Evolutionary conservation across 2,329 filamentous ascomycete genomes (phyloP).

Genomic region (Pochonia chlamydosporia): DNA sequence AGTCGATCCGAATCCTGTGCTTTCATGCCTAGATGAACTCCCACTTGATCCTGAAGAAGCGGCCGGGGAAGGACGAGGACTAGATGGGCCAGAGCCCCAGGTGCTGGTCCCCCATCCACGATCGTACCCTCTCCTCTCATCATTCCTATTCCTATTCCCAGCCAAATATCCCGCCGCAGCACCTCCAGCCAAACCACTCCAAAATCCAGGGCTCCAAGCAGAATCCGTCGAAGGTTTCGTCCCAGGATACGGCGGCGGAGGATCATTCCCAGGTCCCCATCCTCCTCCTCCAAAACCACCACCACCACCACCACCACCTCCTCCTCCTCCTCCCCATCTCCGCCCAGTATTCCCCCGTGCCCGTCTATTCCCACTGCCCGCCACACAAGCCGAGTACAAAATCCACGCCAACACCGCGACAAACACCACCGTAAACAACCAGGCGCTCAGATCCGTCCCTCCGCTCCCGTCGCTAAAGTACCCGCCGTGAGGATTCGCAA

Average conservation of each 20-base stretch:
- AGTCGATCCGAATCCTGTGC: conserved; percentile 69
- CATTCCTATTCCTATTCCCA: conserved; percentile 39
- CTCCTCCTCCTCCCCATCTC: conserved; percentile 23
- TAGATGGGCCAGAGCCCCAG: conserved; percentile 14
- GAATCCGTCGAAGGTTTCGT: conserved; percentile 27
- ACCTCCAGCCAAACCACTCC: conserved; percentile 62
- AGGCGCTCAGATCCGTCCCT: conserved; percentile 27
- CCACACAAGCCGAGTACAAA: conserved; percentile 46
- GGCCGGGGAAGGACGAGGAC: conserved; percentile 18
- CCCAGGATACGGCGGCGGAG: conserved; percentile 42
- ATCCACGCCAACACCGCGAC: conserved; percentile 56
- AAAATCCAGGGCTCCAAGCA: conserved; percentile 68
- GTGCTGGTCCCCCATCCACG: conserved; percentile 24
- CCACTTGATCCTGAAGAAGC: conserved; percentile 23
- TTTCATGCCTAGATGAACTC: conserved; percentile 50
- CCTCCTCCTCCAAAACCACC: conserved; percentile 20
- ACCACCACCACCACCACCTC: conserved; percentile 33
- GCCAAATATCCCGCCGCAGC: conserved; percentile 64
- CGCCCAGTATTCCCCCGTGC: conserved; percentile 22
- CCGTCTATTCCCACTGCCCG: conserved; percentile 9
- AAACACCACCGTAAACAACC: conserved; percentile 59
- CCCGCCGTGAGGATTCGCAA: conserved; percentile 32
- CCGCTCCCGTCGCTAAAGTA: conserved; percentile 27
- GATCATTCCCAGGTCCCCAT: conserved; percentile 38
- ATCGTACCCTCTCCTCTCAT: conserved; percentile 17